Conservation (phyloP, 2,329 filamentous ascomycete genomes). For the Botrytis hyacinthi region DNA sequence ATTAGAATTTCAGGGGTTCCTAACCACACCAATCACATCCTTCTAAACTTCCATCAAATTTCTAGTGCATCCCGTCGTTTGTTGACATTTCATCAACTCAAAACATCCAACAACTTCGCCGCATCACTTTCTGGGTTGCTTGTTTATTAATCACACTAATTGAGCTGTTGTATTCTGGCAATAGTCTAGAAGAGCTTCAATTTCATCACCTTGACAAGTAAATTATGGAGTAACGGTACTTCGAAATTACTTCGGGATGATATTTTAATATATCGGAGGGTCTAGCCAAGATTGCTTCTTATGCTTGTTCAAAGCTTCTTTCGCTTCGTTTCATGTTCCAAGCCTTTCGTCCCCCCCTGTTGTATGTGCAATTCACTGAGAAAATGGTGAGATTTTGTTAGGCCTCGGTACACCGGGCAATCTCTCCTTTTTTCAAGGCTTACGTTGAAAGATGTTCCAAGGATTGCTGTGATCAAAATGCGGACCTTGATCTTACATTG, state of each 20-base stretch:
- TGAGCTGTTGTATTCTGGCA: not conserved
- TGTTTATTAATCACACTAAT: not conserved
- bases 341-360: not conserved
- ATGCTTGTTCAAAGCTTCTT: not conserved
- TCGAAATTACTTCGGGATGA: not conserved
- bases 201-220: not conserved
- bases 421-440: not conserved
- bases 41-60: not conserved
- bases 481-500: not conserved
- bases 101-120: not conserved
- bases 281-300: not conserved
- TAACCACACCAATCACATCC: not conserved
- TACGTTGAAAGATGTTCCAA: not conserved
- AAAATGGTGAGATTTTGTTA: not conserved
- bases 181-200: not conserved
- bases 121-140: not conserved
- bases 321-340: conserved; percentile 9
- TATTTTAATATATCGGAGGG: not conserved
- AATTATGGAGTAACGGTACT: not conserved
- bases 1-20: not conserved
- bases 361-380: not conserved
- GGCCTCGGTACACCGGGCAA: too few relatives aligned
- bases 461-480: not conserved
- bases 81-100: not conserved
- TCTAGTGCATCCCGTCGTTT: not conserved